Evolutionary conservation across 2,329 filamentous ascomycete species (phyloP), one percentile per base, ranked within the genome.

Genomic region (Macrophomina phaseolina): DNA sequence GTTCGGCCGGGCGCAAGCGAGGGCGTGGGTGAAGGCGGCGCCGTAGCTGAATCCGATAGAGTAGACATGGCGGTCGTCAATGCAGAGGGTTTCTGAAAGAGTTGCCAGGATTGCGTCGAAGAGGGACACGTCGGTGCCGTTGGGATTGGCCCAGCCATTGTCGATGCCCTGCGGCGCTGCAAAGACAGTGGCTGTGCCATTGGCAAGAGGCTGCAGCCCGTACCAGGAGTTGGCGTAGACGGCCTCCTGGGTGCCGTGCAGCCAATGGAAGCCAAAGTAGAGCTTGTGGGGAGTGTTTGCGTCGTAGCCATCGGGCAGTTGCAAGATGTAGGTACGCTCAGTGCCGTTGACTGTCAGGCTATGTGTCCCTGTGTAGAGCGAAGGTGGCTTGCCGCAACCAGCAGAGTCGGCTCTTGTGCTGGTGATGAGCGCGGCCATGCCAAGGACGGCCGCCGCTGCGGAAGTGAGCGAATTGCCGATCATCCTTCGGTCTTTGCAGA

Each of bases 41-140:
- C 82, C 81, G 69, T 81, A 82, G 67, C 78, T 80, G 72, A 81
- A 83, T n/a, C 81, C 81, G 1, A 79, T 79, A 23, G 80, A 74
- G 71, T 82, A 83, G 65, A 79, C 74, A 62, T 78, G 75, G 46
- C 72, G 73, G 65, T 78, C 72, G 67, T 84, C 76, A 32, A 84
- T 72, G 67, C 82, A 84, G 49, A 83, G 77, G 28, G 78, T 74
- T 5, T 71, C 68, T 67, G 81, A 76, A 32, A 82, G 72, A 6
- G 72, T 73, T 32, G 75, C 71, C 36, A 82, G 69, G 60, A 84
- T 77, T 6, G 72, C 69, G 49, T 81, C 77, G 46, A 81, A 72
- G 66, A 84, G 81, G 0, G 72, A 72, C 46, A 83, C 70, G 61
- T 83, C 82, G 55, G 81, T 75, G 11, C 81, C 81, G 60, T 75